These are phyloP conservation scores for Hymenotorrendiella dingleyae DNA, from an alignment of 2,329 filamentous ascomycete species.

Conservation along the genomic window DNA sequence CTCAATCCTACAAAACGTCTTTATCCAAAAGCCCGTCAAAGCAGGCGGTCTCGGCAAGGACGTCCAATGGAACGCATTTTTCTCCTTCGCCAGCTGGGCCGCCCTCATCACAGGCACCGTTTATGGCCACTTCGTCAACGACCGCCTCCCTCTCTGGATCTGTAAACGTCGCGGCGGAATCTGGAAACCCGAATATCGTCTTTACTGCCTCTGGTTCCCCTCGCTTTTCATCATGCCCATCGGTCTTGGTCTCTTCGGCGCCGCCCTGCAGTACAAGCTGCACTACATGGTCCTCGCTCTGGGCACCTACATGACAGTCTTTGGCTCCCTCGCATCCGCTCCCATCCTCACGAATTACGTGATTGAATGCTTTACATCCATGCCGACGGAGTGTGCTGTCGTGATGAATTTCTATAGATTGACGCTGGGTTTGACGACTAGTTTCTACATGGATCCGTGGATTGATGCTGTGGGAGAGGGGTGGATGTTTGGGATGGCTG, in stretches of 20 bases:
- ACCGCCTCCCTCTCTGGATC: conserved; percentile 32
- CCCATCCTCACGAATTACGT: conserved; percentile 12
- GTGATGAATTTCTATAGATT: conserved; percentile 32
- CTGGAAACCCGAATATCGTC: conserved; percentile 37
- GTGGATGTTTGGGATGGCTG: conserved; percentile 38
- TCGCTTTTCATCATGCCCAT: conserved; percentile 30
- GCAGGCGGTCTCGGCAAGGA: conserved; percentile 38
- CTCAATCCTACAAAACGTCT: conserved; percentile 20
- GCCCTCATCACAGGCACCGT: conserved; percentile 33
- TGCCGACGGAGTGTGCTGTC: conserved; percentile 31
- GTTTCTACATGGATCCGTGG: conserved; percentile 37
- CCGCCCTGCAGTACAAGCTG: conserved; percentile 35
- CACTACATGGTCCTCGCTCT: conserved; percentile 37
- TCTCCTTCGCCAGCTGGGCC: conserved; percentile 37
- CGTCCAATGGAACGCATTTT: too few relatives aligned
- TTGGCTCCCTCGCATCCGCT: conserved; percentile 20
- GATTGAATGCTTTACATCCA: conserved; percentile 22
- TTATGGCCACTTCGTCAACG: conserved; percentile 34
- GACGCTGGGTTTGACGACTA: conserved; percentile 34
- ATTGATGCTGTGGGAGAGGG: conserved; percentile 31
- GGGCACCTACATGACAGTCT: conserved; percentile 35
- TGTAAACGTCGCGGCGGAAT: conserved; percentile 13
- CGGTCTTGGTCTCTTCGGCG: conserved; percentile 34
- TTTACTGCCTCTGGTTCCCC: conserved; percentile 29
- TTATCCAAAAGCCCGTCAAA: conserved; percentile 32